A percentile compares a stretch with the other conserved stretches of the same genome.
Evolutionary conservation across 2,329 filamentous ascomycete species (phyloP).

Genomic region (Colletotrichum siamense): DNA sequence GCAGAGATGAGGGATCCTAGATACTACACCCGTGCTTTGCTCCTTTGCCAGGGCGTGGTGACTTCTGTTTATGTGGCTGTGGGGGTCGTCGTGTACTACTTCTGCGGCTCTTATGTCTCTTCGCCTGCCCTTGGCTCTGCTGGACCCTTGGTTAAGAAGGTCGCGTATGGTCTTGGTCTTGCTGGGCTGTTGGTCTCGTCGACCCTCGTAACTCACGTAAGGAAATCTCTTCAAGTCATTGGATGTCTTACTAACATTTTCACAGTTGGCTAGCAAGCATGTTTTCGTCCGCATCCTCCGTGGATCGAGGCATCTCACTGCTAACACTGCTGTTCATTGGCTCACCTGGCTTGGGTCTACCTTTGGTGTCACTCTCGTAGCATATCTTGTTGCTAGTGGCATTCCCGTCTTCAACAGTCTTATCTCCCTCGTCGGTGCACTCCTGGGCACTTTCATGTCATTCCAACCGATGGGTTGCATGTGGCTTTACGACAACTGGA

Average conservation of each 20-base stretch:
- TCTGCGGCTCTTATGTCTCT: slow-evolving; percentile 48
- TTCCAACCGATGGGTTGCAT: slow-evolving; percentile 32
- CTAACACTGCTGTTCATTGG: slow-evolving; percentile 33
- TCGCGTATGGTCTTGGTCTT: slow-evolving; percentile 45
- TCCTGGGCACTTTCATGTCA: slow-evolving; percentile 34
- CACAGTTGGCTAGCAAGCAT: slow-evolving; percentile 29
- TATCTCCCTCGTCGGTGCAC: slow-evolving; percentile 33
- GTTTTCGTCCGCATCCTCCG: slow-evolving; percentile 34
- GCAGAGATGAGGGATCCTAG: slow-evolving; percentile 38
- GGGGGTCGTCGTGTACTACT: slow-evolving; percentile 47
- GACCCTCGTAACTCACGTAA: slow-evolving; percentile 30
- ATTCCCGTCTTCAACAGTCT: slow-evolving; percentile 28
- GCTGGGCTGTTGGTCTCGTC: slow-evolving; percentile 31
- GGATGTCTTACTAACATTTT: neutral
- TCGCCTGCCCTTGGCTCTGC: slow-evolving; percentile 53
- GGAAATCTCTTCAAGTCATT: neutral
- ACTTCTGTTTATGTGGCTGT: slow-evolving; percentile 38
- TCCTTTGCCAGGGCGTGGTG: slow-evolving; percentile 30
- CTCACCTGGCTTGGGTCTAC: slow-evolving; percentile 32
- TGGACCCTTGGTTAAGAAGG: slow-evolving; percentile 44
- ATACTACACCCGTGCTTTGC: slow-evolving; percentile 30
- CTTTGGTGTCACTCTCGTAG: slow-evolving; percentile 17
- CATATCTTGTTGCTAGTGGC: slow-evolving; percentile 29
- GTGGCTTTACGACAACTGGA: slow-evolving; percentile 34
- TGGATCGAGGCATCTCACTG: slow-evolving; percentile 31